Conservation (phyloP, 1,139 yeast species). For the Suhomyces atakaporum region DNA sequence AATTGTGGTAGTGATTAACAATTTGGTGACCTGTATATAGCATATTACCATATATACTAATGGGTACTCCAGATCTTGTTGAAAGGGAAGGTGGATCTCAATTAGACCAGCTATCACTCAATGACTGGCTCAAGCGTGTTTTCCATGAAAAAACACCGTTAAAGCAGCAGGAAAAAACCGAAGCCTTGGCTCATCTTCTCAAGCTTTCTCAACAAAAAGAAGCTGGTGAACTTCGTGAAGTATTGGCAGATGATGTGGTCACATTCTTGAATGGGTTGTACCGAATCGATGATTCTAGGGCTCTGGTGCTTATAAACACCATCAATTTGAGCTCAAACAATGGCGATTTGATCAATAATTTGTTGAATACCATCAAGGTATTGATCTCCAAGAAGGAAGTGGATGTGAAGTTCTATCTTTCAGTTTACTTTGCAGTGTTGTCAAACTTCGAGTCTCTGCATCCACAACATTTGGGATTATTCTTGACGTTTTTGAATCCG, state of each 20-base stretch:
- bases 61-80: too few relatives aligned
- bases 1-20: background rate
- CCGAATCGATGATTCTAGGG: slow-evolving; percentile 20
- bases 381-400: slow-evolving; percentile 1
- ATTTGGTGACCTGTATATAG: slow-evolving; percentile 1
- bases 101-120: too few relatives aligned
- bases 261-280: slow-evolving; percentile 22
- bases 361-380: slow-evolving; percentile 7
- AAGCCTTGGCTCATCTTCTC: slow-evolving; percentile 1
- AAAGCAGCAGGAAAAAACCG: background rate
- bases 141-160: background rate
- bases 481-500: slow-evolving; percentile 26
- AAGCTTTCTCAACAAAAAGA: slow-evolving; percentile 18
- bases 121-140: background rate
- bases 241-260: slow-evolving; percentile 22
- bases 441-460: slow-evolving; percentile 23
- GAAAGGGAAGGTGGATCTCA: too few relatives aligned
- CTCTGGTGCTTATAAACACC: slow-evolving; percentile 6
- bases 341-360: slow-evolving; percentile 10
- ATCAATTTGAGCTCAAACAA: slow-evolving; percentile 8
- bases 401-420: slow-evolving; percentile 17
- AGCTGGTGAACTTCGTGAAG: slow-evolving; percentile 17
- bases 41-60: too few relatives aligned
- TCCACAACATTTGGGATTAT: slow-evolving; percentile 27
- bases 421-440: slow-evolving; percentile 21